Evolutionary conservation across 148 eudicot species (phyloP).

Genomic region (Oxyria digyna): DNA sequence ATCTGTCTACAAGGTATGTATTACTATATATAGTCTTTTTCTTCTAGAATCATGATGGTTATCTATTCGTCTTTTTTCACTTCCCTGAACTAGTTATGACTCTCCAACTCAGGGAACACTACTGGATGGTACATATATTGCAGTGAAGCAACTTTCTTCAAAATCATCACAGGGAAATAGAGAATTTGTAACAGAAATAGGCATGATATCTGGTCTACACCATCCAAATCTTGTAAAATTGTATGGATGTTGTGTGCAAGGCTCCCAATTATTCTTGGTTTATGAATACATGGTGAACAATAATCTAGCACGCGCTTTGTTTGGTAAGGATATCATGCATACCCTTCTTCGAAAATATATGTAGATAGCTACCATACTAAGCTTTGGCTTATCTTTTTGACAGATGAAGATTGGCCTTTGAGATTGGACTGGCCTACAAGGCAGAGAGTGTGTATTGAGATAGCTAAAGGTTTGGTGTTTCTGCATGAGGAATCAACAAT

Average conservation of each 20-base stretch:
- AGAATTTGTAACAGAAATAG: no score
- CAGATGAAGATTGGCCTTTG: not conserved
- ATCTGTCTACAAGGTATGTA: conserved; percentile 47
- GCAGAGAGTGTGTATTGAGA: conserved; percentile 26
- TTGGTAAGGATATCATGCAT: conserved; percentile 14
- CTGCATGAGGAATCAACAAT: conserved; percentile 34
- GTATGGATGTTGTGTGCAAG: conserved; percentile 29
- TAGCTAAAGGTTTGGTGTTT: conserved; percentile 33
- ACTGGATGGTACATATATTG: conserved; percentile 30
- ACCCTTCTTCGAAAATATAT: not conserved
- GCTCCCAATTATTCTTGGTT: conserved; percentile 4
- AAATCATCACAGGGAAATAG: no score
- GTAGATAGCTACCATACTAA: no score
- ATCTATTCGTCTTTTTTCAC: no score
- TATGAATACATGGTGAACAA: no score
- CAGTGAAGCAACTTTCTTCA: conserved; percentile 45
- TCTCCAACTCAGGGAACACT: conserved; percentile 21
- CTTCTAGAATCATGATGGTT: no score
- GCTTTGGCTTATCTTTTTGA: no score
- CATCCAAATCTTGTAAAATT: conserved; percentile 39
- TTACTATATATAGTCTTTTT: no score
- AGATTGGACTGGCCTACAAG: conserved; percentile 34
- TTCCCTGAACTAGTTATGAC: no score
- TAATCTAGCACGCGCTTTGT: conserved; percentile 28
- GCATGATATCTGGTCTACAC: conserved; percentile 23